Base-by-base conservation (phyloP, 2,329 filamentous ascomycete genomes). In the Trichoderma oligosporum region DNA sequence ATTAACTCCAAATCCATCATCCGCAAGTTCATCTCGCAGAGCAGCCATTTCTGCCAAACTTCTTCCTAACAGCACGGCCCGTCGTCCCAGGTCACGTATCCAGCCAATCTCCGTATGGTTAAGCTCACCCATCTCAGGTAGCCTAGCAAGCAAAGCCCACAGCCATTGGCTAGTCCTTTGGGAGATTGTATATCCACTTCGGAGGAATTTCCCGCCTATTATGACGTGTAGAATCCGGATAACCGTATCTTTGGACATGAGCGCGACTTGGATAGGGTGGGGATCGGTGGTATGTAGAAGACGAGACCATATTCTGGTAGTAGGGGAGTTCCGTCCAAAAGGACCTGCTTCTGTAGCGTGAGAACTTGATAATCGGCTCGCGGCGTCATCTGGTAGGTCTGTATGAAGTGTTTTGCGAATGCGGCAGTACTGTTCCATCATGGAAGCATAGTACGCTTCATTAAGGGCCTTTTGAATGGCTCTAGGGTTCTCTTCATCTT, bases 151-250 rank as follows among this genome's bases (percentile, higher is more conserved):
- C 57, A 96, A 72, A 0, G 87, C 85, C 92, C 91, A 97, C 4
- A 89, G 76, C 93, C 93, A 97, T 14, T 84, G 80, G 59, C 90
- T 91, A 4, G 89, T 84, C 46, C 85, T 81, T 64, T 82, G 80
- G 24, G 83, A 77, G 27, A 91, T 75, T 27, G 80, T 78, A 20
- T 77, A 72, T n/a, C 81, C 82, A 48, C 79, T 80, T 44, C 79
- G 80, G 53, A 87, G 79, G 51, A 88, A 83, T 60, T 83, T 83
- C 52, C 83, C 83, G 16, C 80, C 78, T 25, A 87, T 75, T n/a
- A 89, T 73, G 52, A 92, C 76, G 24, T 82, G 79, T 36, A 96
- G 69, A 29, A 93, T 77, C 33, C 82, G 79, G 48, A 93, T 73
- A 2, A 88, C 80, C 42, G 82, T 83, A 14, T 82, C 78, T 62